Base-by-base conservation (phyloP, 1,284 basidiomycete genomes). In the Malassezia cuniculi region DNA sequence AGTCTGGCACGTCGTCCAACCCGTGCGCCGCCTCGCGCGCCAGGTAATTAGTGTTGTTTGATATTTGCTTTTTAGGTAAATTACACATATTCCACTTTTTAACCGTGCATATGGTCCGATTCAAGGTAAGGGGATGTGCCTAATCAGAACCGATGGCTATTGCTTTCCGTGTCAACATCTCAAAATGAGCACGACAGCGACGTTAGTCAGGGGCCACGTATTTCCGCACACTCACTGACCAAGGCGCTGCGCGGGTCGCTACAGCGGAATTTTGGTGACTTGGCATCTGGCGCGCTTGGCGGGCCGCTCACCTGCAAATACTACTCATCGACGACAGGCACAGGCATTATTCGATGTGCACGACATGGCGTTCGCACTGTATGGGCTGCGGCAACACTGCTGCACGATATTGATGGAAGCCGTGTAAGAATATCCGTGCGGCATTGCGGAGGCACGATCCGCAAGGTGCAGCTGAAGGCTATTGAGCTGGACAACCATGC, bases 61-160 rank as follows among this genome's bases (percentile, higher is more conserved):
- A n/a, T n/a, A n/a, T n/a, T n/a, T n/a, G n/a, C n/a, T n/a, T n/a
- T n/a, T n/a, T n/a, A n/a, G n/a, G n/a, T n/a, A n/a, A n/a, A n/a
- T n/a, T n/a, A n/a, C n/a, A n/a, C n/a, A n/a, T n/a, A n/a, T n/a
- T n/a, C n/a, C n/a, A n/a, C n/a, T n/a, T n/a, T n/a, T n/a, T n/a
- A n/a, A n/a, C n/a, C n/a, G n/a, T n/a, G n/a, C n/a, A n/a, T 9
- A 42, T 42, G 40, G 40, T 42, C 11, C 34, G 40, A 17, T 42
- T 42, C 25, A 42, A 42, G 31, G 40, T 42, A 17, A 8, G 11
- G 22, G 19, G 7, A 27, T 24, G 28, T 31, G 15, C 34, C 18
- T n/a, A 10, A 6, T 11, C 17, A 45, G 36, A 45, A 45, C 26
- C 42, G 42, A 3, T 45, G 42, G 42, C 36, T 45, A 6, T 22